A percentile compares a stretch with the other conserved stretches of the same genome.
Conservation (phyloP, 2,329 filamentous ascomycete species). For the Botryotinia calthae region DNA sequence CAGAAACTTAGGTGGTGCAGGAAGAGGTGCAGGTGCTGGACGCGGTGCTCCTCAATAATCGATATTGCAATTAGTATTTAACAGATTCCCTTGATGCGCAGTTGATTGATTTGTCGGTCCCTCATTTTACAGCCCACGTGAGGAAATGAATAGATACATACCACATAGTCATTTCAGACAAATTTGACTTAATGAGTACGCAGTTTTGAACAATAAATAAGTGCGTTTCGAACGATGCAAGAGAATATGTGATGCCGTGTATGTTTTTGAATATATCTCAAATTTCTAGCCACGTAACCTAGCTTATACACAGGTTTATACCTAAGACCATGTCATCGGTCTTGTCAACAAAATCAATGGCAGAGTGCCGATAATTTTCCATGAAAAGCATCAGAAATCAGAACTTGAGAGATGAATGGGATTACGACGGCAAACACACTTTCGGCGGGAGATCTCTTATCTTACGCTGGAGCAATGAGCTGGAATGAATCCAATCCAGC, state of each 20-base stretch:
- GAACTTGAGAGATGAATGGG: background rate
- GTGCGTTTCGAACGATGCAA: background rate
- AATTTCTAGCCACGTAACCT: background rate
- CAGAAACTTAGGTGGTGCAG: slow-evolving; percentile 18
- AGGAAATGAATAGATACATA: background rate
- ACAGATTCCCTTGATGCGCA: slow-evolving; percentile 5
- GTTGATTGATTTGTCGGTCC: background rate
- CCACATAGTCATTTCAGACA: background rate
- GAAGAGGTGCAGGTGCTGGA: slow-evolving; percentile 18
- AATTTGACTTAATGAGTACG: background rate
- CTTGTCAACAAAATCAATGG: background rate
- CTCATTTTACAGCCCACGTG: background rate
- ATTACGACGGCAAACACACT: background rate
- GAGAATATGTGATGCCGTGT: background rate
- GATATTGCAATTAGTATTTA: background rate
- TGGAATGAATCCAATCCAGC: background rate
- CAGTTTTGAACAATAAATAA: background rate
- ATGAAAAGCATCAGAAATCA: background rate
- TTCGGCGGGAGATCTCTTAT: background rate
- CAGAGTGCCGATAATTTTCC: background rate
- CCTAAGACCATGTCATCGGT: background rate
- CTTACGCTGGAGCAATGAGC: background rate
- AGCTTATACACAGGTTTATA: background rate
- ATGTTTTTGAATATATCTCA: background rate
- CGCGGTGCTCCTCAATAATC: slow-evolving; percentile 14